Percentiles rank a stretch among this genome's conserved stretches.
These are phyloP conservation scores for Talaromyces pinophilus DNA, from an alignment of 2,329 filamentous ascomycete genomes.

Conservation along the genomic window DNA sequence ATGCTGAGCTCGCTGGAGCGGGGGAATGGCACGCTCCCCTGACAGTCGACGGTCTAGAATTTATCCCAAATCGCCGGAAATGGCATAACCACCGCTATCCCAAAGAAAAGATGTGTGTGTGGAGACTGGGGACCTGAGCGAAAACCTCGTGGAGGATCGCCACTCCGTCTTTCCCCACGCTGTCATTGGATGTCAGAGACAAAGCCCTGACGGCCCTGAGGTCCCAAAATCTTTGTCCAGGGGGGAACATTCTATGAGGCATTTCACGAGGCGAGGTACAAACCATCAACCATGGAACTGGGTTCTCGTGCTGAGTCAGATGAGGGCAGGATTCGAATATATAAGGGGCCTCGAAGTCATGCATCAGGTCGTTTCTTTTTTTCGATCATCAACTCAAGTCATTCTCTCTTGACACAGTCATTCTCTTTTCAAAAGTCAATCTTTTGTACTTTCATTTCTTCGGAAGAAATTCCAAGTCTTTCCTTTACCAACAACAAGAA, in stretches of 20 bases:
- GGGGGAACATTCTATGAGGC: neutral
- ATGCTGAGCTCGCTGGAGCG: neutral
- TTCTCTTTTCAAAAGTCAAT: slow-evolving; percentile 7
- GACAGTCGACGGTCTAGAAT: neutral
- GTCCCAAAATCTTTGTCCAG: neutral
- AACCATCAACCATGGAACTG: neutral
- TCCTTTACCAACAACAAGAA: neutral
- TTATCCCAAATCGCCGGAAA: slow-evolving; percentile 17
- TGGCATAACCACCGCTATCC: slow-evolving; percentile 4
- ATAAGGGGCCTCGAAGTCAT: slow-evolving; percentile 6
- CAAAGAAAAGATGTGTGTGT: neutral
- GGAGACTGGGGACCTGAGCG: slow-evolving; percentile 15
- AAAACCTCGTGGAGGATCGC: slow-evolving; percentile 17
- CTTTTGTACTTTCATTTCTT: slow-evolving; percentile 2
- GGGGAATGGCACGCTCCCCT: neutral
- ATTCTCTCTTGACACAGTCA: slow-evolving; percentile 12
- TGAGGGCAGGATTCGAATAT: neutral
- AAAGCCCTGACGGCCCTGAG: neutral
- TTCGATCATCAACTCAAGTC: slow-evolving; percentile 1
- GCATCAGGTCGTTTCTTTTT: neutral
- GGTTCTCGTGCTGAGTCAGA: slow-evolving; percentile 10
- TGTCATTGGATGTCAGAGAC: slow-evolving; percentile 1
- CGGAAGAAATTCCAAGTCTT: neutral
- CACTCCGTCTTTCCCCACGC: neutral
- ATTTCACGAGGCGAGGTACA: slow-evolving; percentile 6